Conservation (phyloP, 148 eudicot species). For the Agrostemma githago region DNA sequence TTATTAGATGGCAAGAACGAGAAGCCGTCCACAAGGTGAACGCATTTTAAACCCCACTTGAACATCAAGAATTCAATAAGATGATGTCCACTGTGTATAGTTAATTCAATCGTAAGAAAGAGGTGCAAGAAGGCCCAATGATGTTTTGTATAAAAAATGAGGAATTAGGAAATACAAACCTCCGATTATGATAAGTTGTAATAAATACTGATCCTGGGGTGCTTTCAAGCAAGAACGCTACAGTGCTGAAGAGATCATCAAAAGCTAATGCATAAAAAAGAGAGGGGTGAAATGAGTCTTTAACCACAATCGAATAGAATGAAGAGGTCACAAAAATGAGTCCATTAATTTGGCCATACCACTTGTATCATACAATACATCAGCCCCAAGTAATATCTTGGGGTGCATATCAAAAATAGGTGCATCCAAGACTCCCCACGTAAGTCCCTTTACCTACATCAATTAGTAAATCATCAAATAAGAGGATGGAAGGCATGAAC, state of each 20-base stretch:
- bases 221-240: conserved; percentile 72
- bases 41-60: conserved; percentile 85
- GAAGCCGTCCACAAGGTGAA: conserved; percentile 77
- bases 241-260: conserved; percentile 90
- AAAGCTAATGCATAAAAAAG: conserved; percentile 45
- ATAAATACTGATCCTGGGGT: conserved; percentile 73
- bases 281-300: background rate
- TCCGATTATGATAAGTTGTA: conserved; percentile 87
- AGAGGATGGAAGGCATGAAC: background rate
- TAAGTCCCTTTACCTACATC: conserved; percentile 68
- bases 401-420: conserved; percentile 54
- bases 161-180: conserved; percentile 35
- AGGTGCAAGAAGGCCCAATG: background rate
- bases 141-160: background rate
- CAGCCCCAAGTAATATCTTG: conserved; percentile 81
- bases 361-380: conserved; percentile 76
- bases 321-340: background rate
- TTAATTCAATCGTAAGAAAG: conserved; percentile 5
- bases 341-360: conserved; percentile 32
- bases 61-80: conserved; percentile 87
- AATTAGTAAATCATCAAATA: conserved; percentile 12
- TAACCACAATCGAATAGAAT: background rate
- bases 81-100: conserved; percentile 78
- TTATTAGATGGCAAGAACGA: conserved; percentile 71
- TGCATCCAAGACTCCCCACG: conserved; percentile 91